phyloP scores from a whole-genome alignment of 2,329 filamentous ascomycete genomes.

The Calonectria pauciramosa region DNA sequence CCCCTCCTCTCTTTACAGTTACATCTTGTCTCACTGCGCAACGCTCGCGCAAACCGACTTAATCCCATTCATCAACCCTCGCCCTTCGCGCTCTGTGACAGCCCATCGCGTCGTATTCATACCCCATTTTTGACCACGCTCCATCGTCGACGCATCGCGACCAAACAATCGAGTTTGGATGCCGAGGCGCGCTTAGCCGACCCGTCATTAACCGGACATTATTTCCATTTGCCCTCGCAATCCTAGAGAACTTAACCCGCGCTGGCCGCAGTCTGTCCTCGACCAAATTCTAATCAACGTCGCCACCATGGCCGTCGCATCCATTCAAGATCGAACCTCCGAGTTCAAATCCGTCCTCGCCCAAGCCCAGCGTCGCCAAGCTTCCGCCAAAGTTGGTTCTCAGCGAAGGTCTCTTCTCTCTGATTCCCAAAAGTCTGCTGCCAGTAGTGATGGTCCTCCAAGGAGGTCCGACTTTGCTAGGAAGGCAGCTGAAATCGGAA shows the following conservation, averaged over 20 bases:
- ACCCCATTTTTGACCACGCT: not conserved
- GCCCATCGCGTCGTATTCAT: conserved; percentile 19
- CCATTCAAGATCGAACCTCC: conserved; percentile 95
- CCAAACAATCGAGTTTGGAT: not conserved
- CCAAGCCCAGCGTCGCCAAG: conserved; percentile 86
- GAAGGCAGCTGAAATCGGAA: conserved; percentile 90
- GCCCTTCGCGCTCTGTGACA: not conserved
- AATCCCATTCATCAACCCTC: conserved; percentile 7
- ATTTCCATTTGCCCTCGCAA: conserved; percentile 4
- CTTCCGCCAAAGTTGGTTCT: conserved; percentile 80
- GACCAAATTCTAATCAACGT: conserved; percentile 32
- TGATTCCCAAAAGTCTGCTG: conserved; percentile 77
- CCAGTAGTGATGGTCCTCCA: conserved; percentile 67
- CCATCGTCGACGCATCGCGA: not conserved
- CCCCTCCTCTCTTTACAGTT: not conserved
- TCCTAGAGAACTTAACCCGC: conserved; percentile 46
- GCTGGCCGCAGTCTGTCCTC: conserved; percentile 52
- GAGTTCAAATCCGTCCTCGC: conserved; percentile 94
- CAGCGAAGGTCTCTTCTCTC: conserved; percentile 86
- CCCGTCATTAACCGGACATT: not conserved
- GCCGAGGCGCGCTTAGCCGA: conserved; percentile 2
- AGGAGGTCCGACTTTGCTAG: conserved; percentile 91
- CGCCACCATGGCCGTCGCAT: conserved; percentile 72
- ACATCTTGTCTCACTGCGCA: conserved; percentile 7
- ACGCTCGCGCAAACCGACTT: conserved; percentile 14